Base-by-base conservation (phyloP, 176 grass and related monocot species). In the Bothriochloa decipiens region DNA sequence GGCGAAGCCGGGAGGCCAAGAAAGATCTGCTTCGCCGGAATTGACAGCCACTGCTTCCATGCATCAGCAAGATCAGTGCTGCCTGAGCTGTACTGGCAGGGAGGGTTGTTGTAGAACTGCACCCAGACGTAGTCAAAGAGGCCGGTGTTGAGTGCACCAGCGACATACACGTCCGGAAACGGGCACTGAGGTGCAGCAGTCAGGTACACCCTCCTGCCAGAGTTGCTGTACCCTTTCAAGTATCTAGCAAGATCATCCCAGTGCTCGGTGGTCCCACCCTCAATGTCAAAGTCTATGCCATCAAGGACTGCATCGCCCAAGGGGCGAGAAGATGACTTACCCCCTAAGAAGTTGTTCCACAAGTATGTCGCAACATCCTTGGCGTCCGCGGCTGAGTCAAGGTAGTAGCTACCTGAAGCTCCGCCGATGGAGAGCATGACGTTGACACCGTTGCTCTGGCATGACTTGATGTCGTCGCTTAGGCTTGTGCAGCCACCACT, bases 361-460 rank as follows among this genome's bases (percentile, higher is more conserved):
- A 88, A 47, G 82, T 79, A 85, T 2, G 42, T 72, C 0, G 86
- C 86, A 0, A 88, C 86, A 10, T 82, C 10, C 72, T 73, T 82
- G 27, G 90, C 86, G 4, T 88, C 90, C 2, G 67, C 66, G 0
- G 86, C 65, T 0, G 90, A 88, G 13, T 72, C 47, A 29, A 88
- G 79, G 64, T 81, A 85, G 86, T 91, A 91, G 66, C 82, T 45
- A 8, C 82, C 82, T 1, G 82, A 22, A 1, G 37, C 83, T 0
- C 91, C 88, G 0, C 92, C 86, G 10, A 91, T 88, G 20, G 92
- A 93, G 76, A 93, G 88, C 79, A 93, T 73, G 37, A 88, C 86
- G 80, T 93, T 93, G 27, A 93, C 79, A 3, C 91, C 91, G 0
- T 27, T 39, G 53, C 88, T 78, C 67, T 88, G 83, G 88, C 91